Evolutionary conservation across 805 yeast species (phyloP).

Genomic region (Candida maesae): DNA sequence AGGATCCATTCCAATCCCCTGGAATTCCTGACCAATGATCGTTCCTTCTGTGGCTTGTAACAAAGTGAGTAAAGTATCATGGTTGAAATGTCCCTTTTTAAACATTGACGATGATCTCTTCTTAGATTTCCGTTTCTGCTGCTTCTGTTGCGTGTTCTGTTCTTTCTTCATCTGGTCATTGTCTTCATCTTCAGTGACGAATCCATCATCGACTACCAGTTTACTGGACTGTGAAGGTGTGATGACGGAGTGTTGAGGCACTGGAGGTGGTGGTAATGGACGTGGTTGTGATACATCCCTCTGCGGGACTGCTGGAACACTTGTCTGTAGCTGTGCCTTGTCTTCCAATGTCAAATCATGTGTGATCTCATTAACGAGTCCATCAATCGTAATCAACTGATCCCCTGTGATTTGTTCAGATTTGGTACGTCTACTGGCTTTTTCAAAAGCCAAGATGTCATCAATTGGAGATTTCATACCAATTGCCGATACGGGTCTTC

Average conservation of each 20-base stretch:
- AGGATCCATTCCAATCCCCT: conserved; percentile 64
- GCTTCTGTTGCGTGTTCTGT: too few species aligned
- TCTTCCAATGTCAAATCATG: neutral
- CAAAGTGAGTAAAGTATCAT: conserved; percentile 34
- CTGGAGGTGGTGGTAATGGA: conserved; percentile 28
- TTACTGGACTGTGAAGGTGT: conserved; percentile 7
- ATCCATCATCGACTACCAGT: conserved; percentile 23
- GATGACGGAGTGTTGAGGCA: conserved; percentile 22
- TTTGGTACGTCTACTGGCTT: conserved; percentile 10
- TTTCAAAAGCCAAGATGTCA: neutral
- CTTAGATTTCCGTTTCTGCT: conserved; percentile 10
- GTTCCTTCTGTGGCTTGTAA: conserved; percentile 40
- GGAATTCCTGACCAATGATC: conserved; percentile 55
- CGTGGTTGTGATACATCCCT: conserved; percentile 6
- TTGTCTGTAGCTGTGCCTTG: neutral
- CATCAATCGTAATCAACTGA: conserved; percentile 9
- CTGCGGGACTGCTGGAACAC: too few species aligned
- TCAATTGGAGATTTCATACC: conserved; percentile 5
- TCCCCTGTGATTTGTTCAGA: conserved; percentile 4
- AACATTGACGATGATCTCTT: conserved; percentile 9
- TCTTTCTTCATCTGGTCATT: conserved; percentile 1
- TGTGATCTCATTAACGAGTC: conserved; percentile 12
- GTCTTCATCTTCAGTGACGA: conserved; percentile 27
- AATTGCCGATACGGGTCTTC: conserved; percentile 24
- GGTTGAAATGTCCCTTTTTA: conserved; percentile 24